A percentile compares a stretch with the other conserved stretches of the same genome.
These are phyloP conservation scores for Meira miltonrushii DNA, from an alignment of 1,284 basidiomycete genomes.

Conservation along the genomic window DNA sequence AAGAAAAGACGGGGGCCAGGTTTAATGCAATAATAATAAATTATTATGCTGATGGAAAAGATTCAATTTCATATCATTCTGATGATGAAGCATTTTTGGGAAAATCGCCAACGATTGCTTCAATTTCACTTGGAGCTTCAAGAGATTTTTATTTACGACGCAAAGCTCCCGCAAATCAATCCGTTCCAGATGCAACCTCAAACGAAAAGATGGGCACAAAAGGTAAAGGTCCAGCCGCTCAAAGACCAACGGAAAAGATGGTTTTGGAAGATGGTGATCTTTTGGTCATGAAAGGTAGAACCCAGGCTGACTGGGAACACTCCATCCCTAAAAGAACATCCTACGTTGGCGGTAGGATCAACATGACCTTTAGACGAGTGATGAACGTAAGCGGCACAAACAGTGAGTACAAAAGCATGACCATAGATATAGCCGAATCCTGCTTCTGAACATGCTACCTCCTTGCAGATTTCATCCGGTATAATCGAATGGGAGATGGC, in stretches of 20 bases:
- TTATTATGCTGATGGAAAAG: constrained; percentile 53
- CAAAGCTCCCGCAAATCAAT: constrained; percentile 38
- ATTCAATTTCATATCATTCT: constrained; percentile 50
- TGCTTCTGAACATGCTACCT: neutral
- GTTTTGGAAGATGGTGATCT: constrained; percentile 50
- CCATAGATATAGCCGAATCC: neutral
- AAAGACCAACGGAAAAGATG: constrained; percentile 45
- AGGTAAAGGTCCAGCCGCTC: constrained; percentile 12
- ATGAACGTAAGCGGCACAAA: constrained; percentile 50
- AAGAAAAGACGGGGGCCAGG: constrained; percentile 42
- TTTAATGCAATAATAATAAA: constrained; percentile 51
- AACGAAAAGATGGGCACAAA: constrained; percentile 7
- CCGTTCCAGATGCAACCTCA: constrained; percentile 10
- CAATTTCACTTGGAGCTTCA: constrained; percentile 49
- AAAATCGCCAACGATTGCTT: constrained; percentile 52
- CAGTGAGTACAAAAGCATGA: constrained; percentile 30
- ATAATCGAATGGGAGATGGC: constrained; percentile 20
- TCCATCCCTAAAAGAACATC: constrained; percentile 52
- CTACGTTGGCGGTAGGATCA: constrained; percentile 48
- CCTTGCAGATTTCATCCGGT: constrained; percentile 19
- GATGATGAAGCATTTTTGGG: constrained; percentile 54
- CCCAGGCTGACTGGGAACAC: constrained; percentile 54
- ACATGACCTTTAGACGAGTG: constrained; percentile 54
- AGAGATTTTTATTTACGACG: constrained; percentile 53
- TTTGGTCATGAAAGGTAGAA: constrained; percentile 54